Conservation (phyloP, 805 yeast species). For the Sungouiella blattae region DNA sequence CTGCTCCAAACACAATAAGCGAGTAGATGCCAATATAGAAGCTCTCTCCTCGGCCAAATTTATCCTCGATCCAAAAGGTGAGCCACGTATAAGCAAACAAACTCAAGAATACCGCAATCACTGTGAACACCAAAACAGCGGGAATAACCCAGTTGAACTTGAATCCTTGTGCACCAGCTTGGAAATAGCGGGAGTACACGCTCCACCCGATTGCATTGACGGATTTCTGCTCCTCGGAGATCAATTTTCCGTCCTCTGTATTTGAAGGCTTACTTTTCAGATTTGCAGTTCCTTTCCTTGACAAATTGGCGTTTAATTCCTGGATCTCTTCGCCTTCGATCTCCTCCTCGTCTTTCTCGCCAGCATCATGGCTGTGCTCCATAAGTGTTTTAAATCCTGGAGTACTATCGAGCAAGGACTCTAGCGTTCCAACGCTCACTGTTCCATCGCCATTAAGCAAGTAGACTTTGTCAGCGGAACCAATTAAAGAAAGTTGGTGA, state of each 20-base stretch:
- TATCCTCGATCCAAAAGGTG: conserved; percentile 19
- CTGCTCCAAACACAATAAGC: conserved; percentile 13
- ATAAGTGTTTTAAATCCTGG: conserved; percentile 2
- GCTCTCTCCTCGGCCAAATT: conserved; percentile 2
- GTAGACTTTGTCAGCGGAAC: conserved; percentile 4
- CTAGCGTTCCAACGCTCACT: neutral
- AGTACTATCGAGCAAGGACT: conserved; percentile 1
- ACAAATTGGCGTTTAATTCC: conserved; percentile 17
- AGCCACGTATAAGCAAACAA: conserved; percentile 23
- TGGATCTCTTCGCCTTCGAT: conserved; percentile 12
- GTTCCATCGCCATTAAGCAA: conserved; percentile 3
- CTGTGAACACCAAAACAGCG: neutral
- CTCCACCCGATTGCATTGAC: conserved; percentile 5
- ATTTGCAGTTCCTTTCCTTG: conserved; percentile 7
- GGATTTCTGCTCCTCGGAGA: conserved; percentile 4
- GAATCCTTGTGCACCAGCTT: conserved; percentile 3
- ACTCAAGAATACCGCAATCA: conserved; percentile 10
- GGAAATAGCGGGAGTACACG: conserved; percentile 3
- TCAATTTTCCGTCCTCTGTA: conserved; percentile 2
- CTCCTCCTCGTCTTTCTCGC: conserved; percentile 15
- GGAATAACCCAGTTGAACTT: conserved; percentile 4
- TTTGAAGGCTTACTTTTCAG: conserved; percentile 12
- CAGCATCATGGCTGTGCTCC: neutral
- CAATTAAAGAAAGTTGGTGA: conserved; percentile 7
- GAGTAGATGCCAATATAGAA: conserved; percentile 19